Base-by-base conservation (phyloP, 148 eudicot genomes). In the Rhododendron kiyosumense region DNA sequence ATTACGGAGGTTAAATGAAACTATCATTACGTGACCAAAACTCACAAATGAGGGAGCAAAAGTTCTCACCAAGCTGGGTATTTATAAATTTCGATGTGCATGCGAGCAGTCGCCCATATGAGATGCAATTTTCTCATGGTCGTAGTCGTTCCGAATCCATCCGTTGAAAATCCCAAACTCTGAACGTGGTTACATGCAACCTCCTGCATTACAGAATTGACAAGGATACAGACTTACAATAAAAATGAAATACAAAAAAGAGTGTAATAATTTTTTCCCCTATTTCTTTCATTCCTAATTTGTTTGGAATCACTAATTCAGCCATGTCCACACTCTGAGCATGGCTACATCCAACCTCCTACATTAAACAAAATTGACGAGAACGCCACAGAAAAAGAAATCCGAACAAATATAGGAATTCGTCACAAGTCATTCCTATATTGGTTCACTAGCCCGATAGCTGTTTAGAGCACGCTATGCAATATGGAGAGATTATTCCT, bases 101-200 rank as follows among this genome's bases (percentile, higher is more conserved):
- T 95, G 48, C 99, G 97, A 54, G 99, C 96, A 87, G 98, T 94
- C 87, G 93, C 98, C 99, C 99, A 97, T 63, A 97, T 97, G 46
- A 97, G 98, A 86, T 94, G 92, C 82, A 93, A 86, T 86, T 95
- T 93, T 89, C 99, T 94, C 99, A 97, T 97, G 78, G 94, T 93
- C 26, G 86, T 93, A 8, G 99, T 97, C 34, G 99, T 97, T 78
- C 98, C 98, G 86, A 97, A 97, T 76, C 99, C 99, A 91, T 97
- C 99, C 0, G 96, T 95, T 71, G 99, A 95, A 89, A 94, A 97
- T 17, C 99, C 99, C 73, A 97, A 91, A 77, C 95, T 93, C 81
- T 95, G 99, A 79, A 96, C 98, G 89, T 97, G 99, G 87, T 95
- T 97, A 90, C 99, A 92, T 24, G 98, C 99, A 59, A 97, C 99